These are phyloP conservation scores for Dioscorea cayenensis DNA, from an alignment of 116 monocot species.

Conservation along the genomic window DNA sequence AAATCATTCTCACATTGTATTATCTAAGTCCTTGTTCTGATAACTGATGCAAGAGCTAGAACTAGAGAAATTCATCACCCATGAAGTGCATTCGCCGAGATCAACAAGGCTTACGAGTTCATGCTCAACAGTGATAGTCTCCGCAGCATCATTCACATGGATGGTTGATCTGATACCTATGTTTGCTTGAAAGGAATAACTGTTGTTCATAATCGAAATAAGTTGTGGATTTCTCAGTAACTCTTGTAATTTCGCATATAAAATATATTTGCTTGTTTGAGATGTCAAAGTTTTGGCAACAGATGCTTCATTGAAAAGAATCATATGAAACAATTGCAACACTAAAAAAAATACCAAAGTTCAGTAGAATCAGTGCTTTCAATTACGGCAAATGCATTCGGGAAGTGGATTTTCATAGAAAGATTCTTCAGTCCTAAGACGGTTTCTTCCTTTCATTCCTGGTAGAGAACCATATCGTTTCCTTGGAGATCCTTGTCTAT, in stretches of 20 bases:
- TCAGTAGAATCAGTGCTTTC: background rate
- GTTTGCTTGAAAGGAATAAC: too few relatives aligned
- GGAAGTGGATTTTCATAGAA: constrained; percentile 98
- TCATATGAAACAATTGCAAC: too few relatives aligned
- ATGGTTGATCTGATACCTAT: background rate
- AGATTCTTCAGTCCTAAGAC: constrained; percentile 93
- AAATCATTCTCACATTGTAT: background rate
- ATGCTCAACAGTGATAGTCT: constrained; percentile 29
- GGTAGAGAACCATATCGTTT: constrained; percentile 69
- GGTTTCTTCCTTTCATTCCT: constrained; percentile 68
- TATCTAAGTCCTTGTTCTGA: background rate
- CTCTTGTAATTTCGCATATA: too few relatives aligned
- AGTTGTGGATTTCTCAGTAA: too few relatives aligned
- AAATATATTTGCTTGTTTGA: too few relatives aligned
- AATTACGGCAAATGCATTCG: constrained; percentile 77
- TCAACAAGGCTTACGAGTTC: constrained; percentile 29
- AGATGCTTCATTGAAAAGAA: too few relatives aligned
- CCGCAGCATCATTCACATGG: constrained; percentile 24
- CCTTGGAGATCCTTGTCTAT: constrained; percentile 87
- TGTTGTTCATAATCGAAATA: too few relatives aligned
- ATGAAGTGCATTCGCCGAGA: constrained; percentile 17
- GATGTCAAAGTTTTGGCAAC: too few relatives aligned
- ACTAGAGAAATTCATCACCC: constrained; percentile 30
- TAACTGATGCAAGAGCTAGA: constrained; percentile 24
- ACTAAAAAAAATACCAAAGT: too few relatives aligned